These are phyloP conservation scores for Kluyveromyces siamensis DNA, from an alignment of 805 yeast species.

Conservation along the genomic window DNA sequence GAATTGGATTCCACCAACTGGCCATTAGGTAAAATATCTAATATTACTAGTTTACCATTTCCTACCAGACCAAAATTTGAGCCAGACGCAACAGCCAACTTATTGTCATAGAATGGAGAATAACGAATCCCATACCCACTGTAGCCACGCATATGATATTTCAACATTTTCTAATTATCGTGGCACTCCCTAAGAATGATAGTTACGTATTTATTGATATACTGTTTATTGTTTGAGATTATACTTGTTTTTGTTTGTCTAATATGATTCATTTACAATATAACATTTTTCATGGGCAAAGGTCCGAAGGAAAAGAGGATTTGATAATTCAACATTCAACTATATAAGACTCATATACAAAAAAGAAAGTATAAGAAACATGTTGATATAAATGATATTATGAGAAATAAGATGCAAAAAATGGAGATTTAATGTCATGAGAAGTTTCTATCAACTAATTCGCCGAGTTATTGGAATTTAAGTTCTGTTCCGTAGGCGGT, in stretches of 20 bases:
- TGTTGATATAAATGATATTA: not conserved
- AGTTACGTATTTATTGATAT: no score
- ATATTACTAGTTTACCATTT: slow-evolving; percentile 70
- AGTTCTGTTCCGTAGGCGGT: slow-evolving; percentile 5
- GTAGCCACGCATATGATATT: slow-evolving; percentile 67
- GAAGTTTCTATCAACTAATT: not conserved
- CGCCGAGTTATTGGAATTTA: not conserved
- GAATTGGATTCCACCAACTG: slow-evolving; percentile 40
- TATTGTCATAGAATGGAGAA: slow-evolving; percentile 86
- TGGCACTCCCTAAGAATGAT: no score
- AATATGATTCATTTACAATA: not conserved
- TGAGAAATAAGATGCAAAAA: not conserved
- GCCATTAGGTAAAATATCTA: slow-evolving; percentile 64
- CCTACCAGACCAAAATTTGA: slow-evolving; percentile 94
- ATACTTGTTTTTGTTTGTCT: not conserved
- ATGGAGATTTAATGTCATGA: not conserved
- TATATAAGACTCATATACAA: not conserved
- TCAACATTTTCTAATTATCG: slow-evolving; percentile 40
- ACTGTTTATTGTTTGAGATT: no score
- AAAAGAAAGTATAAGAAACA: not conserved
- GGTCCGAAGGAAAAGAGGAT: not conserved
- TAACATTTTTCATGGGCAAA: not conserved
- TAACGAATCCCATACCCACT: slow-evolving; percentile 84
- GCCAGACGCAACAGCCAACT: slow-evolving; percentile 80
- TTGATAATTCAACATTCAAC: not conserved